A percentile compares a stretch with the other conserved stretches of the same genome.
Evolutionary conservation across 371 early-diverging fungal genomes (phyloP).

Genomic region (Entomophthora muscae): DNA sequence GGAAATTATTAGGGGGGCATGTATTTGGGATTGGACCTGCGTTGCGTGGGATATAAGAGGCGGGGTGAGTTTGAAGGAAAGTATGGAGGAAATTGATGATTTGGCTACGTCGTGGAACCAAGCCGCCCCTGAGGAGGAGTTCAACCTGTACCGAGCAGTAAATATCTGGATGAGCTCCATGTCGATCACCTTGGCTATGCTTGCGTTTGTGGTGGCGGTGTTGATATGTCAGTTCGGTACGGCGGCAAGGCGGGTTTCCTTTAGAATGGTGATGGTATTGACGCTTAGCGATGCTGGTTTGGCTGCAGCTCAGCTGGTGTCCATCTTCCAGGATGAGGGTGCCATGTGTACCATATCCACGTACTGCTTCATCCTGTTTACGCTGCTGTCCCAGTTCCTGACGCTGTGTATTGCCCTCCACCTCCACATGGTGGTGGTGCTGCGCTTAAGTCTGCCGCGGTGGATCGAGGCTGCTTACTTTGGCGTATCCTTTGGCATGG

Average conservation of each 20-base stretch:
- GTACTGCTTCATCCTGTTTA: neutral
- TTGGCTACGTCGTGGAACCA: neutral
- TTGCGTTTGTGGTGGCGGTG: neutral
- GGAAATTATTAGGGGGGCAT: too few relatives aligned
- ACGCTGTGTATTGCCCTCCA: constrained; percentile 4
- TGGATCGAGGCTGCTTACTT: neutral
- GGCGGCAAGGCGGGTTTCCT: neutral
- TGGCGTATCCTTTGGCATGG: neutral
- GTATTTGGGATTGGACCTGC: too few relatives aligned
- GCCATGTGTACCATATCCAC: neutral
- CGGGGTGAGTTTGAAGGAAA: too few relatives aligned
- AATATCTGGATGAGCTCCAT: neutral
- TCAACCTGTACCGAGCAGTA: constrained; percentile 9
- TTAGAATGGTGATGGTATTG: neutral
- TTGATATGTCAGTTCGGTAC: neutral
- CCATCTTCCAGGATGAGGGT: neutral
- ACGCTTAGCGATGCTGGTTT: neutral
- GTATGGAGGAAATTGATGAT: too few relatives aligned
- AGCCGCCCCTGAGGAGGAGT: neutral
- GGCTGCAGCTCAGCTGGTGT: neutral
- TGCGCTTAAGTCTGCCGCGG: neutral
- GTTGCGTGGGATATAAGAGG: too few relatives aligned
- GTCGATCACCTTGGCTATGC: neutral
- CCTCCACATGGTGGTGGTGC: neutral
- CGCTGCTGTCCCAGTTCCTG: neutral